Base-by-base conservation (phyloP, 139 green algal species). In the Zygnema cylindricum region DNA sequence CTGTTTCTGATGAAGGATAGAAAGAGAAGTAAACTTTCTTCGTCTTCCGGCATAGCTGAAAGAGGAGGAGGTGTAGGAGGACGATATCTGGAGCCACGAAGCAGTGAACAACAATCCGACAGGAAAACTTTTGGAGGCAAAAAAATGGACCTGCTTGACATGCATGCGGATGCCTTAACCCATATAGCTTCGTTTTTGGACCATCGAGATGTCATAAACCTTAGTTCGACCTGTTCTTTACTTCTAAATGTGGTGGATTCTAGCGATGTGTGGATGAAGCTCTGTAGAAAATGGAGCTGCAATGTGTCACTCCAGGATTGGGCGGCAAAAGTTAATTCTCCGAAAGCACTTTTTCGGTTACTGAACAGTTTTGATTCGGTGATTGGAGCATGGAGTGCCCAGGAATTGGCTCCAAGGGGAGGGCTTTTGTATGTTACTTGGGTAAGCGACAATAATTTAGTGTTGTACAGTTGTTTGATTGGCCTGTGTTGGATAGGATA, bases 401-500 rank as follows among this genome's bases (percentile, higher is more conserved):
- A 63, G 25, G 49, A 87, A 36, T 32, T 87, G 0, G 81, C 42
- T 38, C 81, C 81, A 25, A 1, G 81, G 16, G 81, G 81, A 0
- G 81, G 81, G 1, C 43, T 87, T 39, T 54, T 87, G n/a, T 87
- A 73, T 40, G 43, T 81, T 2, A 87, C 81, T 22, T 87, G 81
- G 81, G 81, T 76, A 41, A 57, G 78, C n/a, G n/a, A n/a, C n/a
- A n/a, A n/a, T n/a, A n/a, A n/a, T n/a, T n/a, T n/a, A n/a, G n/a
- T n/a, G n/a, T n/a, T n/a, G n/a, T n/a, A n/a, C n/a, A n/a, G n/a
- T n/a, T n/a, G n/a, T n/a, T n/a, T n/a, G n/a, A n/a, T n/a, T n/a
- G n/a, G n/a, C n/a, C n/a, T n/a, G n/a, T n/a, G n/a, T n/a, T n/a
- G n/a, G n/a, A n/a, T n/a, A n/a, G n/a, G n/a, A n/a, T n/a, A n/a